phyloP scores from a whole-genome alignment of 345 rosid species.

The Sonneratia alba region DNA sequence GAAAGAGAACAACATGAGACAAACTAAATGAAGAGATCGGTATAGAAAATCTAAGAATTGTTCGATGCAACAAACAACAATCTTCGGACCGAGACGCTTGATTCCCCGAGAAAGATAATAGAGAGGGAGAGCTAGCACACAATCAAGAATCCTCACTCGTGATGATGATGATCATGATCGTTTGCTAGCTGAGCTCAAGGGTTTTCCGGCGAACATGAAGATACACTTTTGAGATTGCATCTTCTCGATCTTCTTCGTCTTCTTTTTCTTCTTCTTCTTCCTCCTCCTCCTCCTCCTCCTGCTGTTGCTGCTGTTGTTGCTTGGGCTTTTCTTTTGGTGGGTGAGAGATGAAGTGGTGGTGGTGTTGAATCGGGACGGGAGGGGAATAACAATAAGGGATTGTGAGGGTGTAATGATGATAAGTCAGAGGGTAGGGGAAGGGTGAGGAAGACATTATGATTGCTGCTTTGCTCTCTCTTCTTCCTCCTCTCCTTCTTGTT shows the following conservation, averaged over 20 bases:
- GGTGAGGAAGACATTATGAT: conserved; percentile 29
- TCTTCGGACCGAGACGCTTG: conserved; percentile 57
- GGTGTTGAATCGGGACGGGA: conserved; percentile 3
- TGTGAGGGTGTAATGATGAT: conserved; percentile 36
- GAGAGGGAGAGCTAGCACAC: neutral
- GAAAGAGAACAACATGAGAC: neutral
- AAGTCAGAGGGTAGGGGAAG: conserved; percentile 27
- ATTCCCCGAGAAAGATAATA: conserved; percentile 9
- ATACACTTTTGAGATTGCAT: neutral
- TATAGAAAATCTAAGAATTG: neutral
- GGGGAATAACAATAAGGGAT: no score
- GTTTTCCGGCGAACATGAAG: conserved; percentile 9
- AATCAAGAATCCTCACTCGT: neutral
- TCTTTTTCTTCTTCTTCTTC: conserved; percentile 8
- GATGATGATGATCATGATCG: conserved; percentile 9
- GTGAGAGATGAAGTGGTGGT: conserved; percentile 7
- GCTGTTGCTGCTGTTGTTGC: neutral
- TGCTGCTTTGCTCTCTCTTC: neutral
- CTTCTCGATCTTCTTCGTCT: conserved; percentile 6
- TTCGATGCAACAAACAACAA: conserved; percentile 11
- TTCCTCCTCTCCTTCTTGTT: neutral
- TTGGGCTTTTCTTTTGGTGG: conserved; percentile 13
- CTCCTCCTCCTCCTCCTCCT: conserved; percentile 4
- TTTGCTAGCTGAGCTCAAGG: conserved; percentile 9
- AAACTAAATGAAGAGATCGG: neutral